Base-by-base conservation (phyloP, 352 stramenopile species). In the Globisporangium perplexum region DNA sequence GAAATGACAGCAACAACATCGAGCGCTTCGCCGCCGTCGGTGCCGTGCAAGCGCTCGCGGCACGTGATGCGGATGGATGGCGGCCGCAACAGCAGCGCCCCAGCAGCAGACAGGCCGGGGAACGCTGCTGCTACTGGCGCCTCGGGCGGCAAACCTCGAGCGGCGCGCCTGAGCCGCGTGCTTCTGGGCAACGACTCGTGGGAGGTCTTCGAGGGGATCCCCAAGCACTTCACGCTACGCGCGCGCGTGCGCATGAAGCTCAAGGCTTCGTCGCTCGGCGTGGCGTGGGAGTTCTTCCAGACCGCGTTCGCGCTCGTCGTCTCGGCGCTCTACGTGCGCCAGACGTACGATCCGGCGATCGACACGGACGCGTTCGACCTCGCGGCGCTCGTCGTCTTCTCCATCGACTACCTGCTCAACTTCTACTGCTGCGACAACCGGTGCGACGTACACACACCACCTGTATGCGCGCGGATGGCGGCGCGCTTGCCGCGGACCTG, bases 381-480 rank as follows among this genome's bases (percentile, higher is more conserved):
- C 18, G 49, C 57, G 0, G 61, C 75, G 33, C 53, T 84, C 45
- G 36, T 70, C 6, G 68, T 87, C 20, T 87, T 87, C 42, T 56
- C 69, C 0, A 35, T 63, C 23, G 76, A 87, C 64, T 85, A 83
- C 53, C 42, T 73, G n/a, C 59, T 87, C 47, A 77, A 83, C 42
- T 59, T 87, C 2, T 87, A 85, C 63, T 84, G 69, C 57, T 78
- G 71, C 42, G 68, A 87, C 58, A 79, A 77, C 28, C 69, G 77
- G 30, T 80, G 54, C 43, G 51, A 31, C 26, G 2, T 5, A 45
- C 1, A 2, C 15, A n/a, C n/a, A n/a, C n/a, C n/a, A n/a, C n/a
- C 4, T 18, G 33, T 48, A n/a, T 45, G 31, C 15, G 15, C 53
- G 31, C 30, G 26, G 11, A 17, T 22, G n/a, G n/a, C n/a, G n/a